Percentiles rank a stretch among this genome's conserved stretches.
Conservation (phyloP, 192 early-diverging fungal species). For the Dispira simplex region DNA sequence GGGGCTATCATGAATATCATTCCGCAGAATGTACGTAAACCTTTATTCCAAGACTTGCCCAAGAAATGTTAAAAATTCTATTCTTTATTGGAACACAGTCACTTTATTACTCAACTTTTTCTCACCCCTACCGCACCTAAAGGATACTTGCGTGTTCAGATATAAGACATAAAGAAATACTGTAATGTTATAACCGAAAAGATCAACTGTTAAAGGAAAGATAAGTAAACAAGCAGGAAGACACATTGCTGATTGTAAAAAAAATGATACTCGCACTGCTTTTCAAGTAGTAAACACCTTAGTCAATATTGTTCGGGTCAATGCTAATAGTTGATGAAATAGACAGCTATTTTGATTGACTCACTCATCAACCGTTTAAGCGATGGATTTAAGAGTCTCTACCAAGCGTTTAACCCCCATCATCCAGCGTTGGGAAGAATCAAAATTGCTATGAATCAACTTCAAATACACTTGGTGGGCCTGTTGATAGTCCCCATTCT, state of each 20-base stretch:
- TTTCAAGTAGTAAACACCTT: background rate
- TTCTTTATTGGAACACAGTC: background rate
- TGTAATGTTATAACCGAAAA: background rate
- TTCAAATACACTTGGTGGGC: slow-evolving; percentile 48
- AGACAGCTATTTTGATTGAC: background rate
- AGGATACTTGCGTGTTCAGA: background rate
- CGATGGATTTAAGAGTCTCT: slow-evolving; percentile 28
- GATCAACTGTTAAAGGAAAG: background rate
- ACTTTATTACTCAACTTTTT: background rate
- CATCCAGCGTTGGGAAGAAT: slow-evolving; percentile 45
- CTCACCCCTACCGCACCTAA: background rate
- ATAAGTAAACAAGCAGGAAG: background rate
- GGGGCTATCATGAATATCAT: too few relatives aligned
- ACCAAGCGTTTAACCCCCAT: slow-evolving; percentile 55
- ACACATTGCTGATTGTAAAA: background rate
- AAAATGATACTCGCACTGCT: background rate
- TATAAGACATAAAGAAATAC: background rate
- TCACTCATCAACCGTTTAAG: slow-evolving; percentile 8
- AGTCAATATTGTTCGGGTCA: background rate
- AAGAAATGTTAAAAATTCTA: background rate
- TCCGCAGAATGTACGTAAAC: too few relatives aligned
- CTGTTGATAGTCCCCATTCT: slow-evolving; percentile 30
- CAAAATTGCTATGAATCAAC: slow-evolving; percentile 50
- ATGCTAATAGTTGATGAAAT: background rate
- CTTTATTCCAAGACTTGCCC: too few relatives aligned